These are phyloP conservation scores for Xylaria nigripes DNA, from an alignment of 495 filamentous ascomycete genomes.

Conservation along the genomic window DNA sequence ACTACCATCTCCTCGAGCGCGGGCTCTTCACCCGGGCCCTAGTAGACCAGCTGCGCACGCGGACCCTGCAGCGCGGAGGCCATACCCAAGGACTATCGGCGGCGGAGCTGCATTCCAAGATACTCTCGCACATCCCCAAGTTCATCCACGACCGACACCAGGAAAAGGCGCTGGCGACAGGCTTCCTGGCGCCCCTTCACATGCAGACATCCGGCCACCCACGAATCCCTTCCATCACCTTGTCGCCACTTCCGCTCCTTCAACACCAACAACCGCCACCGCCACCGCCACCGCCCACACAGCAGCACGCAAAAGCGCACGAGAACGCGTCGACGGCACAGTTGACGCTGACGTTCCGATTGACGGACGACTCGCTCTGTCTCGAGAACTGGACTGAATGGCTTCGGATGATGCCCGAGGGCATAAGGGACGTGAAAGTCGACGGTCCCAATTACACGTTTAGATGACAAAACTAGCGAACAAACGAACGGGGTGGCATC, in stretches of 20 bases:
- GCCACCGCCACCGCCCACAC: constrained; percentile 21
- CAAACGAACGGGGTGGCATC: too few relatives aligned
- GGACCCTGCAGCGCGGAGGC: constrained; percentile 28
- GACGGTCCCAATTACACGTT: constrained; percentile 40
- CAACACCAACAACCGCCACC: constrained; percentile 23
- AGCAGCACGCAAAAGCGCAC: constrained; percentile 14
- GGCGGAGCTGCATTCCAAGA: constrained; percentile 39
- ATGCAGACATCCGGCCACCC: constrained; percentile 39
- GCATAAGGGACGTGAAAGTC: constrained; percentile 39
- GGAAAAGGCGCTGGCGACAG: constrained; percentile 31
- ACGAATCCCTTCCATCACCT: constrained; percentile 38
- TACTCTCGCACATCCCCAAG: constrained; percentile 35
- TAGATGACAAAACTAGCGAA: constrained; percentile 19
- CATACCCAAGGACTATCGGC: constrained; percentile 32
- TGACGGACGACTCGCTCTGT: constrained; percentile 34
- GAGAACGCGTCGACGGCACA: constrained; percentile 15
- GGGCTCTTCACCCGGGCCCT: constrained; percentile 38
- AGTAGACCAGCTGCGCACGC: constrained; percentile 32
- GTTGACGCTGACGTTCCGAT: constrained; percentile 36
- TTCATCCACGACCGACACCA: constrained; percentile 36
- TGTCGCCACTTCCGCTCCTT: constrained; percentile 33
- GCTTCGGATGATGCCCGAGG: constrained; percentile 43
- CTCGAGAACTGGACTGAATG: constrained; percentile 41
- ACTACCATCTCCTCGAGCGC: constrained; percentile 31
- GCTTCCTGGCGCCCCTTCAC: constrained; percentile 39